These are phyloP conservation scores for Coemansia sp. DNA, from an alignment of 192 early-diverging fungal species.

Conservation along the genomic window DNA sequence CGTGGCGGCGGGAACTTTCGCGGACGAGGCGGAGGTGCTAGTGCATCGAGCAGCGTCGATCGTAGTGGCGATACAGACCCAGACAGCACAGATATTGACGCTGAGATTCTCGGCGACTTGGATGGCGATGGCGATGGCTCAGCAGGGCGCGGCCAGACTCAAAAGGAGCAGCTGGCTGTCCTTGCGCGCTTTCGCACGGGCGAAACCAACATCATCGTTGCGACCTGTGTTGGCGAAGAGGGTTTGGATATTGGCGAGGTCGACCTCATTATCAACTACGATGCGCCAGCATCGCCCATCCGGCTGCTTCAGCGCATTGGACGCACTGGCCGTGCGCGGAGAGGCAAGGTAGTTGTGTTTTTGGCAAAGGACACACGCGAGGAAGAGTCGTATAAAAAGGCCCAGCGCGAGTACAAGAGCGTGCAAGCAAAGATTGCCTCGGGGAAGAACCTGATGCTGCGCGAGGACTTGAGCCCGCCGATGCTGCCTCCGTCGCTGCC, in stretches of 20 bases:
- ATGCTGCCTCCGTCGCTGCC: constrained; percentile 48
- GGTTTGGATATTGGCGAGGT: constrained; percentile 97
- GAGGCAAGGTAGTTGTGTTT: constrained; percentile 54
- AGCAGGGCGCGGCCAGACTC: constrained; percentile 74
- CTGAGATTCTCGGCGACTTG: not conserved
- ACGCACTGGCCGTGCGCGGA: constrained; percentile 52
- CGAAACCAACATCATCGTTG: constrained; percentile 83
- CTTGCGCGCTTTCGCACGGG: constrained; percentile 77
- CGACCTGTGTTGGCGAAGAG: constrained; percentile 94
- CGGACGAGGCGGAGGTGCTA: not conserved
- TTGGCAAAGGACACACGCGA: constrained; percentile 53
- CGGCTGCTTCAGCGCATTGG: constrained; percentile 56
- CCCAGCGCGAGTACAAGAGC: constrained; percentile 55
- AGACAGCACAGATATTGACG: not conserved
- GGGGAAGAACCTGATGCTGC: constrained; percentile 38
- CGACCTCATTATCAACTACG: constrained; percentile 91
- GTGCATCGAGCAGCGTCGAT: too few relatives aligned
- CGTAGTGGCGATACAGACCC: not conserved
- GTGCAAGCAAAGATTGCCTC: constrained; percentile 46
- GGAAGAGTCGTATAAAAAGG: constrained; percentile 53
- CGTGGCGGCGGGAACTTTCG: too few relatives aligned
- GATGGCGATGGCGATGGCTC: constrained; percentile 11
- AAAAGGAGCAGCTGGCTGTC: constrained; percentile 84
- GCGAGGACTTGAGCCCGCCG: constrained; percentile 46
- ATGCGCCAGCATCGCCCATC: constrained; percentile 59